These are phyloP conservation scores for Pseudopyricularia javanii DNA, from an alignment of 2,329 filamentous ascomycete genomes.

Conservation along the genomic window DNA sequence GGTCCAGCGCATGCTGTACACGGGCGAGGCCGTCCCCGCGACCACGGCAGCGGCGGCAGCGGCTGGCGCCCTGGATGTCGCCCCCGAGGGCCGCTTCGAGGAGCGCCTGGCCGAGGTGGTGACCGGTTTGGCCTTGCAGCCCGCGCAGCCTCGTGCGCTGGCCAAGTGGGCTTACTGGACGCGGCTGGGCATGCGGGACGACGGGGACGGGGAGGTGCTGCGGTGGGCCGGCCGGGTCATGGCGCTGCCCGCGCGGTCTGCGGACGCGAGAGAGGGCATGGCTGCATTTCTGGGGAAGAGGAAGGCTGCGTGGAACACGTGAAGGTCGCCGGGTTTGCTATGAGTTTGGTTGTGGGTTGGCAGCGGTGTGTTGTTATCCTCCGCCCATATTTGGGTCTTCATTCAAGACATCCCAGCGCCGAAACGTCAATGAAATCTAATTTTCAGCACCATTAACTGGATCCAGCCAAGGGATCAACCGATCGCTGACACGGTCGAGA, in stretches of 20 bases:
- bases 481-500: too few relatives aligned
- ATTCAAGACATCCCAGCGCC: too few relatives aligned
- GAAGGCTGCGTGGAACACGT: slow-evolving; percentile 10
- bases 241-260: slow-evolving; percentile 15
- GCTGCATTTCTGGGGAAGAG: slow-evolving; percentile 14
- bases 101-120: slow-evolving; percentile 13
- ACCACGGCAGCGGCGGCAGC: slow-evolving; percentile 8
- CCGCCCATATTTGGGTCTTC: too few relatives aligned
- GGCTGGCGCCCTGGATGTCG: slow-evolving; percentile 14
- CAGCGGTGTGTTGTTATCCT: too few relatives aligned
- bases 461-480: too few relatives aligned
- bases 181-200: slow-evolving; percentile 11
- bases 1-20: slow-evolving; percentile 16
- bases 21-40: slow-evolving; percentile 14
- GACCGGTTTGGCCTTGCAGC: slow-evolving; percentile 8
- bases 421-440: too few relatives aligned
- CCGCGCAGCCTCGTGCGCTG: slow-evolving; percentile 17
- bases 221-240: slow-evolving; percentile 16
- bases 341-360: too few relatives aligned
- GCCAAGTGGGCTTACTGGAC: slow-evolving; percentile 23
- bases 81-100: slow-evolving; percentile 10
- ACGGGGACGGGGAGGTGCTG: slow-evolving; percentile 13
- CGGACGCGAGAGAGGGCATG: slow-evolving; percentile 17
- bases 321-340: too few relatives aligned
- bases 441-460: too few relatives aligned